Base-by-base conservation (phyloP, 1,284 basidiomycete genomes). In the Ustilago shanxiensis region DNA sequence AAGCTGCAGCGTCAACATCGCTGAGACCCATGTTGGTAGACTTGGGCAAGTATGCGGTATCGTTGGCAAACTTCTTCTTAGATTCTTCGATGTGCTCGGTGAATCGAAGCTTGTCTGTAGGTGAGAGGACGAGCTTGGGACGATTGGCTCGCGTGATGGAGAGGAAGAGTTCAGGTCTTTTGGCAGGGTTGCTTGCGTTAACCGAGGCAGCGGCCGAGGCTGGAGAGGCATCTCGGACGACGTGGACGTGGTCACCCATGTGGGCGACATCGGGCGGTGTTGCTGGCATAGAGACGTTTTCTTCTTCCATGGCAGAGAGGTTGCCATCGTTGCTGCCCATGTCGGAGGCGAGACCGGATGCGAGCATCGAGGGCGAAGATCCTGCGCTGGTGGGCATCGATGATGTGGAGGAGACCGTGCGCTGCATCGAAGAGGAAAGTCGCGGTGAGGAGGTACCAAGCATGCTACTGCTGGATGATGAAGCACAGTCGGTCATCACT, bases 1-100 rank as follows among this genome's bases (percentile, higher is more conserved):
- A 31, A 0, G 76, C 76, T 1, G 76, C 76, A 0, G 76, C 76
- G 22, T 73, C 76, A 20, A 53, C 65, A 22, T 73, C 69, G 56
- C 64, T 67, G 33, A 78, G 56, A n/a, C 76, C 76, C 76, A 78
- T 78, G 50, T 78, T 78, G 45, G 76, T 74, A 7, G 76, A 61
- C 28, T 78, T 78, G 60, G 76, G 76, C 3, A 78, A 56, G 39
- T 74, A 73, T 4, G 76, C 67, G 0, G 76, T 78, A 47, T 78
- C 76, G 26, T 51, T 45, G 51, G 62, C 65, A 16, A 78, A 78
- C 44, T 68, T 64, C 37, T 74, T 70, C 68, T 68, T 70, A 62
- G 60, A 71, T 37, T 64, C 54, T 37, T 70, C 51, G 29, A 78
- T 72, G 29, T 71, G 71, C 6, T 61, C 50, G 8, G 51, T n/a